phyloP scores from a whole-genome alignment of 305 asterid species.

The Fraxinus dipetala region DNA sequence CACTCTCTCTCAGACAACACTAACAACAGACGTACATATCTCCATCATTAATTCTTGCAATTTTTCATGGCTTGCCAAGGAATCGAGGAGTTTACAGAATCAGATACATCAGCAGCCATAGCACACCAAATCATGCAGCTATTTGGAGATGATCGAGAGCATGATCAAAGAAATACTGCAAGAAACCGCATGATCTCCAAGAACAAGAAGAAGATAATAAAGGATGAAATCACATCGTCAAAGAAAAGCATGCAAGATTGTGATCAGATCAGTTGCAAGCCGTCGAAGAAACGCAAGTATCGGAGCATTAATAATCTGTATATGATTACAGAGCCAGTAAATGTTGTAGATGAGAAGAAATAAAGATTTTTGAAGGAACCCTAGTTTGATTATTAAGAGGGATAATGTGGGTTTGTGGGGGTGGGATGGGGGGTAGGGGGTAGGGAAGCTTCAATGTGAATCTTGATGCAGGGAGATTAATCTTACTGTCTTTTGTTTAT shows the following conservation, averaged over 20 bases:
- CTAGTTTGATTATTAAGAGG: background rate
- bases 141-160: constrained; percentile 20
- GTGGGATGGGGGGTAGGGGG: background rate
- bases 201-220: background rate
- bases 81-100: background rate
- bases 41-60: background rate
- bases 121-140: constrained; percentile 18
- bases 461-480: constrained; percentile 13
- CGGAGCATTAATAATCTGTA: constrained; percentile 19
- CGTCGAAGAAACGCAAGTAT: constrained; percentile 17
- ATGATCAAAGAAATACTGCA: background rate
- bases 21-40: background rate
- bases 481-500: background rate
- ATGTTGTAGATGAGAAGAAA: background rate
- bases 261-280: background rate
- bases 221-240: background rate
- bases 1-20: background rate
- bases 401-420: background rate
- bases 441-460: background rate
- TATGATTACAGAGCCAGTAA: constrained; percentile 15
- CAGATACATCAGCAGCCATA: constrained; percentile 6
- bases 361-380: background rate
- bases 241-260: background rate
- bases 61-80: background rate
- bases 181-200: background rate